phyloP scores from a whole-genome alignment of 805 yeast species.

The Geotrichum ghanense region DNA sequence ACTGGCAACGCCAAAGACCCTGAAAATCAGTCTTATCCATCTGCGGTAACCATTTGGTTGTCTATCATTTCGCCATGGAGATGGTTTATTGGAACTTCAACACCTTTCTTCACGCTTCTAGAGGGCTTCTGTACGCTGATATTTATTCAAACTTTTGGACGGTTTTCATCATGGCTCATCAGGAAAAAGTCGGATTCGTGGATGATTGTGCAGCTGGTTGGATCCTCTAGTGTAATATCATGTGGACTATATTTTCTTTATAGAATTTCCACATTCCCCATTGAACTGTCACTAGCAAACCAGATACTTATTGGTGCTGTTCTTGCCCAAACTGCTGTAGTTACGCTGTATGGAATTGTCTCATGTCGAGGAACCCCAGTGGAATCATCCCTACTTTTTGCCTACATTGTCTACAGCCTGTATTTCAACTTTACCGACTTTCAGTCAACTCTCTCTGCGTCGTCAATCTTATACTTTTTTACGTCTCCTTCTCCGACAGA shows the following conservation, averaged over 20 bases:
- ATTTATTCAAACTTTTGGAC: conserved; percentile 88
- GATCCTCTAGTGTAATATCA: conserved; percentile 66
- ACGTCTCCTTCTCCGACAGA: conserved; percentile 3
- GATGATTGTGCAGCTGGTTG: conserved; percentile 61
- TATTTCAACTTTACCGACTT: conserved; percentile 89
- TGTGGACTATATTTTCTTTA: conserved; percentile 68
- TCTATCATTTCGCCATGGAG: conserved; percentile 57
- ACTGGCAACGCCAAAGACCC: no score
- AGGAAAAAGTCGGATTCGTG: conserved; percentile 56
- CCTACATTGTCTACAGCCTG: conserved; percentile 84
- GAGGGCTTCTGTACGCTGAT: conserved; percentile 91
- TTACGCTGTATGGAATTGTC: conserved; percentile 75
- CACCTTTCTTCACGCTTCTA: conserved; percentile 77
- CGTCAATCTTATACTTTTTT: background rate
- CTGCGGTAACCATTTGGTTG: conserved; percentile 21
- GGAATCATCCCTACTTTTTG: conserved; percentile 76
- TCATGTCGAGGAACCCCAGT: conserved; percentile 78
- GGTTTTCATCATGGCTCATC: conserved; percentile 61
- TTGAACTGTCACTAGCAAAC: conserved; percentile 51
- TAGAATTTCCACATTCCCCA: conserved; percentile 68
- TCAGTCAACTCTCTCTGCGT: conserved; percentile 26
- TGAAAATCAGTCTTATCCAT: background rate
- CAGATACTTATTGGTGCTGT: conserved; percentile 83
- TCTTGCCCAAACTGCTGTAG: conserved; percentile 58
- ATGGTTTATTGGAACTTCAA: conserved; percentile 57